Conservation (phyloP, 139 green algal species). For the Auxenochlorella pyrenoidosa region DNA sequence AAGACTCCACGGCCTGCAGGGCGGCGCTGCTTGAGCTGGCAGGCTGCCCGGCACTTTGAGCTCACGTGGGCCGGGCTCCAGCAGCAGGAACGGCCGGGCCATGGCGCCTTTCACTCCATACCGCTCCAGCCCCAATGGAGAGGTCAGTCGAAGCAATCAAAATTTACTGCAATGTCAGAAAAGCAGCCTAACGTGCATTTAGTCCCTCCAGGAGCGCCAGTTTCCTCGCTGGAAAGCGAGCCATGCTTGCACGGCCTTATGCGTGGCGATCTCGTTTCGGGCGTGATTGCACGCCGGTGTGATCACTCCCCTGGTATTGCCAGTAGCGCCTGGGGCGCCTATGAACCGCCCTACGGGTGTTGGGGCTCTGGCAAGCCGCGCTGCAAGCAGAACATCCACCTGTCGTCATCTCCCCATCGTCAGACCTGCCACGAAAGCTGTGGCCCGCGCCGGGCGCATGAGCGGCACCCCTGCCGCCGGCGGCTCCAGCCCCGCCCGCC, state of each 20-base stretch:
- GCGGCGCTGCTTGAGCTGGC: neutral
- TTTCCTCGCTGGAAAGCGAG: too few species aligned
- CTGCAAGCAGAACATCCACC: neutral
- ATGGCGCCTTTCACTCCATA: neutral
- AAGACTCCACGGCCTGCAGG: too few species aligned
- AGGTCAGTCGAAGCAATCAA: too few species aligned
- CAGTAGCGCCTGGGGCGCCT: too few species aligned
- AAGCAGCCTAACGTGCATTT: too few species aligned
- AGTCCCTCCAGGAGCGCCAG: too few species aligned
- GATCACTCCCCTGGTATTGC: neutral
- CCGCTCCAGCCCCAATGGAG: too few species aligned
- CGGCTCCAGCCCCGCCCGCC: conserved; percentile 9
- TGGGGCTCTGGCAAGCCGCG: neutral
- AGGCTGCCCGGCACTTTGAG: neutral
- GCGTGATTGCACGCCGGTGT: neutral
- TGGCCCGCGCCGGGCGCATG: neutral
- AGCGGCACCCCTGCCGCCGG: neutral
- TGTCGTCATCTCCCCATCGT: neutral
- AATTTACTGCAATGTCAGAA: too few species aligned
- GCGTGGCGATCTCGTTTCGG: too few species aligned
- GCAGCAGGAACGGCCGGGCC: conserved; percentile 10
- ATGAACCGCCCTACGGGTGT: neutral
- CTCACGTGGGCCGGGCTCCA: conserved; percentile 18
- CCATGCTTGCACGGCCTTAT: too few species aligned
- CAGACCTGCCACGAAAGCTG: neutral